A percentile compares a stretch with the other conserved stretches of the same genome.
Conservation (phyloP, 2,329 filamentous ascomycete genomes). For the Leptographium flavum region DNA sequence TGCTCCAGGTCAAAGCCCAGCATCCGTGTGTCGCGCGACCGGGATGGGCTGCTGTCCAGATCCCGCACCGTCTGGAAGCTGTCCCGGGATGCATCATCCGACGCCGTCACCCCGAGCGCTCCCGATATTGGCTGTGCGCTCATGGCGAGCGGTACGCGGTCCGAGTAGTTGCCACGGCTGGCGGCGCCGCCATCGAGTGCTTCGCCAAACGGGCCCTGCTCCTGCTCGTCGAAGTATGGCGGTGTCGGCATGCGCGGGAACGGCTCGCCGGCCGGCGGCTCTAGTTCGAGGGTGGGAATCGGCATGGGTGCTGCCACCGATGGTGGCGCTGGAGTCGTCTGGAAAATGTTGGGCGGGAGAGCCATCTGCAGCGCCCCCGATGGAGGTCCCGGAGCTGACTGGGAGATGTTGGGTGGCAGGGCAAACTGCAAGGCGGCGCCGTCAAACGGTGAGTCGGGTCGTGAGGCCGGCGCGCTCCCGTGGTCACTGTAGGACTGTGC, state of each 20-base stretch:
- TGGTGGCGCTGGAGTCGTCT: too few relatives aligned
- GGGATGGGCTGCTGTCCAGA: constrained; percentile 39
- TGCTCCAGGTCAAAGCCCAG: constrained; percentile 44
- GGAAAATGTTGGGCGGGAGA: too few relatives aligned
- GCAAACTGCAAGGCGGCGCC: constrained; percentile 37
- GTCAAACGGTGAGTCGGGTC: constrained; percentile 36
- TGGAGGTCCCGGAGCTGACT: constrained; percentile 7
- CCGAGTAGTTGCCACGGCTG: constrained; percentile 39
- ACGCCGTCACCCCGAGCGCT: constrained; percentile 18
- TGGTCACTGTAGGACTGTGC: constrained; percentile 25
- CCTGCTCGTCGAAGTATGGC: constrained; percentile 23
- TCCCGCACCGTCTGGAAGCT: constrained; percentile 45
- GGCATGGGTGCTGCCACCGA: too few relatives aligned
- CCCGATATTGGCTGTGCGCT: constrained; percentile 40
- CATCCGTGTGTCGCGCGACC: constrained; percentile 35
- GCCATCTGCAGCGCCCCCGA: constrained; percentile 12
- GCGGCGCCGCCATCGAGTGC: constrained; percentile 22
- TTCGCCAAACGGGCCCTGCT: constrained; percentile 16
- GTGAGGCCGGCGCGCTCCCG: constrained; percentile 21
- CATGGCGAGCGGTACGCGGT: constrained; percentile 42
- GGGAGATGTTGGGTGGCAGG: constrained; percentile 35
- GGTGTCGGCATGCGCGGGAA: not conserved
- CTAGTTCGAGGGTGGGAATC: not conserved
- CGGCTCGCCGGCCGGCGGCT: not conserved
- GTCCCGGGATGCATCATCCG: constrained; percentile 29